Percentiles rank a stretch among this genome's conserved stretches.
Evolutionary conservation across 805 yeast genomes (phyloP).

Genomic region (Wickerhamiella lipophila): DNA sequence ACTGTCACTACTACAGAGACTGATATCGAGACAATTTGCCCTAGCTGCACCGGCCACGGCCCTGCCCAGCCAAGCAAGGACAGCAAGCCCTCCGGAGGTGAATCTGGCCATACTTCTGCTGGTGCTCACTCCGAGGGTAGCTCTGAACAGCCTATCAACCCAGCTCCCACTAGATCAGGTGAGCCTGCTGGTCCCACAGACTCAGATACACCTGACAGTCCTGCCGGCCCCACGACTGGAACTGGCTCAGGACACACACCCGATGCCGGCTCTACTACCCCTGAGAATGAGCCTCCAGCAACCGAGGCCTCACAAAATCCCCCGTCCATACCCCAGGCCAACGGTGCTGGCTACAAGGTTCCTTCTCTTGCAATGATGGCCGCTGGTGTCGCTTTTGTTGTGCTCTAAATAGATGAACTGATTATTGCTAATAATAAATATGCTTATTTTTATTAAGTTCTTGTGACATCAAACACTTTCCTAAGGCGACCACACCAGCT

Average conservation of each 20-base stretch:
- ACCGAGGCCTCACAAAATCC: not conserved
- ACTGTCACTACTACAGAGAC: not conserved
- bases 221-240: not conserved
- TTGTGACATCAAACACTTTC: no score
- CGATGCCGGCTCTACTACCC: not conserved
- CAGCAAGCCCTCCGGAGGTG: not conserved
- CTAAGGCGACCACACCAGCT: not conserved
- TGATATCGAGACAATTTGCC: not conserved
- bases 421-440: no score
- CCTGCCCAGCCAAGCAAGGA: not conserved
- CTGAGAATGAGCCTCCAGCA: not conserved
- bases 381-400: not conserved
- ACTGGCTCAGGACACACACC: not conserved
- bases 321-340: not conserved
- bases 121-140: slow-evolving; percentile 4
- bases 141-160: not conserved
- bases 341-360: not conserved
- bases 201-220: not conserved
- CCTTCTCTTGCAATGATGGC: not conserved
- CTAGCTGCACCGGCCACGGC: not conserved
- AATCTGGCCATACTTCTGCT: not conserved
- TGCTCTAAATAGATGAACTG: not conserved
- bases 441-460: no score
- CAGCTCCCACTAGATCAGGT: not conserved
- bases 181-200: no score